Conservation (phyloP, 306 rosid species). For the Quercus agrifolia region DNA sequence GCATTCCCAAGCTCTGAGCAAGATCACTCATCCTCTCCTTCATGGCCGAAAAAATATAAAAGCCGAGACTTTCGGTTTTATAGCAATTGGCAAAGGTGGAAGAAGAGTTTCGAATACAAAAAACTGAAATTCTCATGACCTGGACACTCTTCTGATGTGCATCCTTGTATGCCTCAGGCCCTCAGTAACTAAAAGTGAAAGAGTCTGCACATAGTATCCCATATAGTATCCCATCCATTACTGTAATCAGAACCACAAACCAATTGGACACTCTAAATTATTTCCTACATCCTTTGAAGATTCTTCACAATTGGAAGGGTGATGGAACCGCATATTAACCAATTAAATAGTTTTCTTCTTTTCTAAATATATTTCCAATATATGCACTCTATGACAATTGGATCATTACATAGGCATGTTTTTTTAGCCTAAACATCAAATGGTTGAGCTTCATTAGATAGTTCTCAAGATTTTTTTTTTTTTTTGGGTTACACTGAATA, state of each 20-base stretch:
- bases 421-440: too few relatives aligned
- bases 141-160: conserved; percentile 79
- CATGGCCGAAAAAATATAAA: background rate
- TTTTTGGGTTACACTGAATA: too few relatives aligned
- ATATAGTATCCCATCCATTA: background rate
- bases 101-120: conserved; percentile 10
- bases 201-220: conserved; percentile 39
- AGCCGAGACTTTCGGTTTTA: conserved; percentile 9
- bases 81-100: background rate
- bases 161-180: conserved; percentile 61
- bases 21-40: background rate
- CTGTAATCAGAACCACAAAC: background rate
- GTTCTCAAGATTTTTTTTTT: too few relatives aligned
- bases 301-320: background rate
- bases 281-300: background rate
- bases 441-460: too few relatives aligned
- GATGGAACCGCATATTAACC: background rate
- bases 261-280: background rate
- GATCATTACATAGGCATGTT: background rate
- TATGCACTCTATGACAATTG: background rate
- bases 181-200: conserved; percentile 64
- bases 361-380: background rate
- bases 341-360: background rate
- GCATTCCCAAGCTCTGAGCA: conserved; percentile 53
- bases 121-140: conserved; percentile 30